Evolutionary conservation across 2,329 filamentous ascomycete genomes (phyloP).

Genomic region (Ceratocystis lukuohia): DNA sequence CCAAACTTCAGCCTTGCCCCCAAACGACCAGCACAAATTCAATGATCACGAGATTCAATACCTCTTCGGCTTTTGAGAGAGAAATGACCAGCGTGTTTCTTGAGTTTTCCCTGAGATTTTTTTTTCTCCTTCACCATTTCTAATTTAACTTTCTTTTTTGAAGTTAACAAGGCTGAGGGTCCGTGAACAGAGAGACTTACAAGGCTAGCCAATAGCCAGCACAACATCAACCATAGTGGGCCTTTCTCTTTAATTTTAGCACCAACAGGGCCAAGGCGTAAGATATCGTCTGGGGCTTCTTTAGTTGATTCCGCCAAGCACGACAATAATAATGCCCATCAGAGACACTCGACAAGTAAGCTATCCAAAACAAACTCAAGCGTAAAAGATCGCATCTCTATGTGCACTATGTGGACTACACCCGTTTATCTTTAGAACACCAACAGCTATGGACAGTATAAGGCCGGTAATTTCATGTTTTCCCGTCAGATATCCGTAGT

Average conservation of each 20-base stretch:
- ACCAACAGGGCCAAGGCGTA: too few species aligned
- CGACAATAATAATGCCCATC: too few species aligned
- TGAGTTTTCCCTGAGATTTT: neutral
- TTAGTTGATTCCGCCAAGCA: too few species aligned
- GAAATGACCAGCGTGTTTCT: neutral
- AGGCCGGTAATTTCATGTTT: neutral
- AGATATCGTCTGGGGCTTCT: too few species aligned
- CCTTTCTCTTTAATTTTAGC: too few species aligned
- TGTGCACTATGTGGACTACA: neutral
- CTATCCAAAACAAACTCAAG: too few species aligned
- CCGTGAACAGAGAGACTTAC: too few species aligned
- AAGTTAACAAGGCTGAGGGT: too few species aligned
- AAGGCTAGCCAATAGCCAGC: too few species aligned
- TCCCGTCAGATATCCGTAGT: neutral
- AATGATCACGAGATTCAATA: neutral
- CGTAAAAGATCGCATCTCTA: neutral
- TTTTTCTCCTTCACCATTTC: neutral
- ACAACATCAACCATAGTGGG: too few species aligned
- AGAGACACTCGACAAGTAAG: too few species aligned
- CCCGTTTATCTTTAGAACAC: neutral
- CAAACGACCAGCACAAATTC: neutral
- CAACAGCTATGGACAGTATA: neutral
- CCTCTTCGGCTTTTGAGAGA: neutral
- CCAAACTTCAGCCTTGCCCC: neutral
- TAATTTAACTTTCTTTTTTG: neutral